Base-by-base conservation (phyloP, 805 yeast species). In the Suhomyces tanzawaensis region DNA sequence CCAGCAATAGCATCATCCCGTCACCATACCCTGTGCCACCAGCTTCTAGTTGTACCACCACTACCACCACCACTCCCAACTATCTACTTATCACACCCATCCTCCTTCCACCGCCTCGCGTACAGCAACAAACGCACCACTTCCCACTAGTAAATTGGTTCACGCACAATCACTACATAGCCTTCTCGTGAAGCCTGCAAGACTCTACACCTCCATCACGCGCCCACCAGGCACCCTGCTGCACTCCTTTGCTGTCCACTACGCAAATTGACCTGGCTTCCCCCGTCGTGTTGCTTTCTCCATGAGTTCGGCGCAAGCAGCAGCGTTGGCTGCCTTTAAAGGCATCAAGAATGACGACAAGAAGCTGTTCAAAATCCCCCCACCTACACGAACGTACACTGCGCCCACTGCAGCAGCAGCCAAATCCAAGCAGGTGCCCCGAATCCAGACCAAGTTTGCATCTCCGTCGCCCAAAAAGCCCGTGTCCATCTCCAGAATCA, bases 261-360 rank as follows among this genome's bases (percentile, higher is more conserved):
- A 7, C 11, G 24, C 24, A 21, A n/a, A n/a, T n/a, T n/a, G n/a
- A n/a, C n/a, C n/a, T n/a, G n/a, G n/a, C n/a, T n/a, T n/a, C n/a
- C n/a, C n/a, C n/a, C n/a, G n/a, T n/a, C n/a, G n/a, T 22, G 24
- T 22, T 22, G 24, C 24, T 22, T 8, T 22, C 24, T 14, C 18
- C 23, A 38, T 36, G 41, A 37, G 37, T 21, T 51, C 66, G 21
- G 68, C 67, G 27, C 66, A 63, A 32, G 71, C 72, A 6, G 74
- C 74, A 11, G 74, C 74, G 2, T 43, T 64, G 47, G 73, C 73
- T 4, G 74, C 74, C 4, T 68, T 68, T 46, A 64, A 58, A 40
- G 62, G 51, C 33, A 34, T 43, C 31, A 42, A 34, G 27, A 34
- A 39, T 13, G 36, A 27, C 15, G 37, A 39, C 21, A 35, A 36